These are phyloP conservation scores for Eimeria sp. DNA, from an alignment of 169 alveolate genomes.

Conservation along the genomic window DNA sequence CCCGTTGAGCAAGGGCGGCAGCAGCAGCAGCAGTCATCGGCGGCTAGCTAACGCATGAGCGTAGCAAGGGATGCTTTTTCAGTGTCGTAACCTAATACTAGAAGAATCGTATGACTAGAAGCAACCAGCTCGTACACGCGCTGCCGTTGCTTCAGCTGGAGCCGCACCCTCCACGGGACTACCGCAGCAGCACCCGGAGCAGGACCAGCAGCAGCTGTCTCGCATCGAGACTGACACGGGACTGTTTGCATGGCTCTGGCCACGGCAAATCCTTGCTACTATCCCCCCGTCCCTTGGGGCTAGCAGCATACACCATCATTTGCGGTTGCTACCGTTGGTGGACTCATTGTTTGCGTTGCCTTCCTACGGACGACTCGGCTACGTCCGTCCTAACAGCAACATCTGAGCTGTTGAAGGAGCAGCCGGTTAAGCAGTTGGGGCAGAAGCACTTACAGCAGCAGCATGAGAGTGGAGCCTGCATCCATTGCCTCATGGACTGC, in stretches of 20 bases:
- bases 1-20: not conserved
- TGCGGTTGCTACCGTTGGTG: not conserved
- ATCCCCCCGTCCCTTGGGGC: not conserved
- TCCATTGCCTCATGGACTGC: not conserved
- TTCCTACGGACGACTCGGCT: not conserved
- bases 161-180: not conserved
- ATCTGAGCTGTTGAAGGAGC: constrained; percentile 4
- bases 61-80: not conserved
- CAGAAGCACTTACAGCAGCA: constrained; percentile 6
- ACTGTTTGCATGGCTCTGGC: not conserved
- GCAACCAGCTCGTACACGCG: not conserved
- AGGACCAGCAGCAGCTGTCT: constrained; percentile 29
- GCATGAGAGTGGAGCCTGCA: not conserved
- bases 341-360: not conserved
- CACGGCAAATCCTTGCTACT: not conserved
- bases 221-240: constrained; percentile 27
- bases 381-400: not conserved
- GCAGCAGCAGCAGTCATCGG: not conserved
- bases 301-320: not conserved
- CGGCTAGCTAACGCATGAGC: constrained; percentile 9
- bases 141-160: not conserved
- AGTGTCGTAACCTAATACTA: not conserved
- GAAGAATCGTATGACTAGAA: not conserved
- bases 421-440: not conserved
- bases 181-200: not conserved